Evolutionary conservation across 441 rosid species (phyloP).

Genomic region (Omphalea diandra): DNA sequence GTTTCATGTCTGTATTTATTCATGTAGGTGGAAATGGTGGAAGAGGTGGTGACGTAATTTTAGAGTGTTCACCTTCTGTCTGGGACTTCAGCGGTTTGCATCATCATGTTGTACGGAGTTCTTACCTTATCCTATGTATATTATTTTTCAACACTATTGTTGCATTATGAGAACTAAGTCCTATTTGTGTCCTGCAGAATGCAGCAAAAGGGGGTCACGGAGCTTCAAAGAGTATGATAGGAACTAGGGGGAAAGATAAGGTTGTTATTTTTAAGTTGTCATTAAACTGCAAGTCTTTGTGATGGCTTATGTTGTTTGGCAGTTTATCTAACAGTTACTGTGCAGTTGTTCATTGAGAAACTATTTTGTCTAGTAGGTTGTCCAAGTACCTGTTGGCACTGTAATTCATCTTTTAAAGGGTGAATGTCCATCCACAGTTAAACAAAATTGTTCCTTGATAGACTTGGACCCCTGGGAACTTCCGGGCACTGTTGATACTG

Average conservation of each 20-base stretch:
- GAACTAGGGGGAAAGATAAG: constrained; percentile 83
- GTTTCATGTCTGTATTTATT: constrained; percentile 18
- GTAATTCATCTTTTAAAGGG: constrained; percentile 80
- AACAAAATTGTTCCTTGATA: constrained; percentile 34
- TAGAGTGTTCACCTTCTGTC: constrained; percentile 69
- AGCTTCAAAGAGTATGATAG: constrained; percentile 74
- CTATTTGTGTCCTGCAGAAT: constrained; percentile 40
- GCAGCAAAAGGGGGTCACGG: constrained; percentile 76
- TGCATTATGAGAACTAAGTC: not conserved
- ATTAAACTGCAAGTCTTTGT: constrained; percentile 8
- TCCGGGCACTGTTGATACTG: constrained; percentile 60
- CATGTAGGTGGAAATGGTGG: constrained; percentile 88
- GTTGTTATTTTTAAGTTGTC: constrained; percentile 25
- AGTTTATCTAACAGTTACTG: not conserved
- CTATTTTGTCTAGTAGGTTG: constrained; percentile 39
- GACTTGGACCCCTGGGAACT: constrained; percentile 86
- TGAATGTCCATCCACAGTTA: constrained; percentile 49
- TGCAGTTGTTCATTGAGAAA: constrained; percentile 12
- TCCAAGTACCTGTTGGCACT: constrained; percentile 82
- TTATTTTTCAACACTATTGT: not conserved
- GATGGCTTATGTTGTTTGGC: constrained; percentile 10
- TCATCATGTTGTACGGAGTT: constrained; percentile 65
- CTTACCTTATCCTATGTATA: not conserved
- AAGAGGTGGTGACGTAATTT: constrained; percentile 84
- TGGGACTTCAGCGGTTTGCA: constrained; percentile 87